Conservation (phyloP, 129 eudicot species). For the Helichrysum umbraculigerum region DNA sequence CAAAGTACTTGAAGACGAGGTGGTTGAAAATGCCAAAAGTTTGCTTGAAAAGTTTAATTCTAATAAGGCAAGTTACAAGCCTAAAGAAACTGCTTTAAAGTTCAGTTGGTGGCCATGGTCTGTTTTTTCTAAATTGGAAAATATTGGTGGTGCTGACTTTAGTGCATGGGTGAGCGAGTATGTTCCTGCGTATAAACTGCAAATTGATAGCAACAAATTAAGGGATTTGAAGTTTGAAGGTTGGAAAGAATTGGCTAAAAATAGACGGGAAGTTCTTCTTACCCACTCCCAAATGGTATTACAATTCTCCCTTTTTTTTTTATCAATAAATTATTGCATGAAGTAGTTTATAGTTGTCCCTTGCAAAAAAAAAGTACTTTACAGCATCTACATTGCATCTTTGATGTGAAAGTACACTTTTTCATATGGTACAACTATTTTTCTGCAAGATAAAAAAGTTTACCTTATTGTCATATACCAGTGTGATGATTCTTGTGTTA, state of each 20-base stretch:
- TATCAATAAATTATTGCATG: slow-evolving; percentile 11
- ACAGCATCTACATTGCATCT: not conserved
- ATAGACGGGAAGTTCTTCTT: slow-evolving; percentile 69
- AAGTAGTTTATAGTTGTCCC: not conserved
- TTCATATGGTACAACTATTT: slow-evolving; percentile 5
- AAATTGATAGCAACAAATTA: slow-evolving; percentile 51
- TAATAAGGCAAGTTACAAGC: slow-evolving; percentile 37
- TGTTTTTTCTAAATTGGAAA: slow-evolving; percentile 51
- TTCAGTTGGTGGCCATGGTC: slow-evolving; percentile 55
- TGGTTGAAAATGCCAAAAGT: slow-evolving; percentile 58
- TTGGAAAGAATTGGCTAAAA: slow-evolving; percentile 51
- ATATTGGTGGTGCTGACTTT: slow-evolving; percentile 87
- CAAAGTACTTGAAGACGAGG: slow-evolving; percentile 64
- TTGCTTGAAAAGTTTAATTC: slow-evolving; percentile 54
- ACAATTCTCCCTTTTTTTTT: slow-evolving; percentile 26
- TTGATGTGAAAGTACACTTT: not conserved
- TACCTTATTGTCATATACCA: not conserved
- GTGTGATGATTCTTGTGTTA: not conserved
- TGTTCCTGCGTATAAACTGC: slow-evolving; percentile 73
- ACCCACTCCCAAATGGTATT: slow-evolving; percentile 98
- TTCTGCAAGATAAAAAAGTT: not conserved
- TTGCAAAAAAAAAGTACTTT: not conserved
- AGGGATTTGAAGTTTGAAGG: slow-evolving; percentile 58
- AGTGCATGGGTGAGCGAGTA: slow-evolving; percentile 66
- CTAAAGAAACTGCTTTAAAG: slow-evolving; percentile 31